Conservation (phyloP, 2,329 filamentous ascomycete genomes). For the Paecilomyces variotii region DNA sequence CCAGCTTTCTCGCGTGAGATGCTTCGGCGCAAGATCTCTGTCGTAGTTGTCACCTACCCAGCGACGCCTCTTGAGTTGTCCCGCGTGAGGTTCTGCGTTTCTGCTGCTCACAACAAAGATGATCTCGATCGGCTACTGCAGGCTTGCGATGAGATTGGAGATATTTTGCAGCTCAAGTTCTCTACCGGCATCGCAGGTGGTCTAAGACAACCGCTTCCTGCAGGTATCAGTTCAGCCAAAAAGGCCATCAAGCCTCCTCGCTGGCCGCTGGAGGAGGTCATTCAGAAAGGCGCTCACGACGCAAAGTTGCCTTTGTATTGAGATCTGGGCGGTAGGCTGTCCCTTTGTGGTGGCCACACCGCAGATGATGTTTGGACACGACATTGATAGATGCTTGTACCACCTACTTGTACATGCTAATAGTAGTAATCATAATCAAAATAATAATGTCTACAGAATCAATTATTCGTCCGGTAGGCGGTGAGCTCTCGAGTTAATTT, state of each 20-base stretch:
- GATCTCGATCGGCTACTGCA: slow-evolving; percentile 79
- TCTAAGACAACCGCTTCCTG: slow-evolving; percentile 58
- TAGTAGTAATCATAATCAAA: neutral
- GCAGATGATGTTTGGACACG: neutral
- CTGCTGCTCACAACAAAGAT: slow-evolving; percentile 90
- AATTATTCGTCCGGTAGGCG: neutral
- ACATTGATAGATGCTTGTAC: neutral
- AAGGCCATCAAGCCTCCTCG: slow-evolving; percentile 52
- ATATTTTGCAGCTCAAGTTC: slow-evolving; percentile 85
- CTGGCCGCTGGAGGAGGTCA: slow-evolving; percentile 67
- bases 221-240: slow-evolving; percentile 47
- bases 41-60: slow-evolving; percentile 91
- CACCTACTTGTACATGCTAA: neutral
- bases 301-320: slow-evolving; percentile 62
- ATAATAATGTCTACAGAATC: slow-evolving; percentile 12
- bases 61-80: slow-evolving; percentile 89
- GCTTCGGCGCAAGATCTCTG: slow-evolving; percentile 90
- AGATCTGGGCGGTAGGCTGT: neutral
- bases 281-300: slow-evolving; percentile 63
- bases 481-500: neutral
- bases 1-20: slow-evolving; percentile 95
- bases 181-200: slow-evolving; percentile 86
- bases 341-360: neutral
- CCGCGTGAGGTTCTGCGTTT: slow-evolving; percentile 86
- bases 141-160: slow-evolving; percentile 87